These are phyloP conservation scores for Pueraria montana DNA, from an alignment of 306 rosid genomes.

Conservation along the genomic window DNA sequence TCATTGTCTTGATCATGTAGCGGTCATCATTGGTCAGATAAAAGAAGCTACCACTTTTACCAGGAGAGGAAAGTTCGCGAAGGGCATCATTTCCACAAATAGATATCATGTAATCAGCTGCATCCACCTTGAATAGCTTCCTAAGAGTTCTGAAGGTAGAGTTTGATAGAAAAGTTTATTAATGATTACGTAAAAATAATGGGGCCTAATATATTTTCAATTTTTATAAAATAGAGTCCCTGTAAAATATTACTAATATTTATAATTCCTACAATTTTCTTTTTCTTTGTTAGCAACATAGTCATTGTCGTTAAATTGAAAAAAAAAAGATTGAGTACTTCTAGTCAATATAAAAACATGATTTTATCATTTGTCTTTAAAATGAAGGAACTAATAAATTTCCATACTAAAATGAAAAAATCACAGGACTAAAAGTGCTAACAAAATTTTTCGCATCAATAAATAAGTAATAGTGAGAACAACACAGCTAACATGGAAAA, in stretches of 20 bases:
- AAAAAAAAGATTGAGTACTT: no score
- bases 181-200: neutral
- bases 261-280: neutral
- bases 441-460: neutral
- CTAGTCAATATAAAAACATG: no score
- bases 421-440: neutral
- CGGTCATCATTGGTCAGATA: conserved; percentile 95
- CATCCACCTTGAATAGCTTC: conserved; percentile 88
- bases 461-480: neutral
- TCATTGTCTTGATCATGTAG: conserved; percentile 95
- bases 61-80: conserved; percentile 84
- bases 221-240: no score
- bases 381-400: no score
- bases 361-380: no score
- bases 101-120: conserved; percentile 87
- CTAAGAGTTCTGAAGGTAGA: conserved; percentile 70
- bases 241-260: neutral
- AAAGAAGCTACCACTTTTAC: conserved; percentile 92
- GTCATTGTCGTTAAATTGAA: no score
- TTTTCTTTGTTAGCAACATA: neutral
- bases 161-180: neutral
- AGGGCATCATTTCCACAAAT: conserved; percentile 91
- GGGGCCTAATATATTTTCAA: neutral
- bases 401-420: neutral
- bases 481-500: neutral